Conservation (phyloP, 2,329 filamentous ascomycete species). For the Aspergillus viridinutans region DNA sequence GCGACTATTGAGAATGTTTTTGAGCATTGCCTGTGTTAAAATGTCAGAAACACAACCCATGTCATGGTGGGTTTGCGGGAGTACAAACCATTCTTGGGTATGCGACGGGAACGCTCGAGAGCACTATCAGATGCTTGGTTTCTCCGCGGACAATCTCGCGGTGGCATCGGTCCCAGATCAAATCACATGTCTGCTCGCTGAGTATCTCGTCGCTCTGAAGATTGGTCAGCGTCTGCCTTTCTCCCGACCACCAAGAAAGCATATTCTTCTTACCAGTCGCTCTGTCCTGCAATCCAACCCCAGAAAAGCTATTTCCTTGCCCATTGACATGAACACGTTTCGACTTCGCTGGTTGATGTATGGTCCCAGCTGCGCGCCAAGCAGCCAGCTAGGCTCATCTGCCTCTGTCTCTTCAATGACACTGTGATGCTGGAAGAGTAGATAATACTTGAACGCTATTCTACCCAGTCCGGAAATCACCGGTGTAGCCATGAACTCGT, state of each 20-base stretch:
- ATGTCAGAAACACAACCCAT: constrained; percentile 30
- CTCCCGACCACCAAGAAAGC: not conserved
- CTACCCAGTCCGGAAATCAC: constrained; percentile 87
- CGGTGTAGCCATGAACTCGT: constrained; percentile 84
- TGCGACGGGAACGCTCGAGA: constrained; percentile 78
- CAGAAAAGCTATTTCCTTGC: constrained; percentile 72
- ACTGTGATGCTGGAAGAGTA: constrained; percentile 97
- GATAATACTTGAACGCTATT: constrained; percentile 96
- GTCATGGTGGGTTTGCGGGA: constrained; percentile 15
- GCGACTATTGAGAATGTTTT: constrained; percentile 72
- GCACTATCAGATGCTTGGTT: constrained; percentile 83
- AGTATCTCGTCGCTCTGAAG: constrained; percentile 67
- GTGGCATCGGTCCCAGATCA: constrained; percentile 80
- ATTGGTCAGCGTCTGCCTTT: constrained; percentile 18
- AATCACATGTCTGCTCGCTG: constrained; percentile 74
- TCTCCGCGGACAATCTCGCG: constrained; percentile 76
- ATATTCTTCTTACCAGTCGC: constrained; percentile 53
- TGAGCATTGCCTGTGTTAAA: constrained; percentile 56
- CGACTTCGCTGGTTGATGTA: constrained; percentile 86
- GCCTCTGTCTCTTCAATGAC: constrained; percentile 72
- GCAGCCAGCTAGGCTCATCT: constrained; percentile 85
- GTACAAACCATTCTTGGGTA: constrained; percentile 69
- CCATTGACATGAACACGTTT: constrained; percentile 80
- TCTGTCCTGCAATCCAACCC: constrained; percentile 91
- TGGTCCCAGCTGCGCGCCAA: constrained; percentile 74